Evolutionary conservation across 192 early-diverging fungal species (phyloP), one percentile per base, ranked within the genome.

Genomic region (Umbelopsis ramanniana): DNA sequence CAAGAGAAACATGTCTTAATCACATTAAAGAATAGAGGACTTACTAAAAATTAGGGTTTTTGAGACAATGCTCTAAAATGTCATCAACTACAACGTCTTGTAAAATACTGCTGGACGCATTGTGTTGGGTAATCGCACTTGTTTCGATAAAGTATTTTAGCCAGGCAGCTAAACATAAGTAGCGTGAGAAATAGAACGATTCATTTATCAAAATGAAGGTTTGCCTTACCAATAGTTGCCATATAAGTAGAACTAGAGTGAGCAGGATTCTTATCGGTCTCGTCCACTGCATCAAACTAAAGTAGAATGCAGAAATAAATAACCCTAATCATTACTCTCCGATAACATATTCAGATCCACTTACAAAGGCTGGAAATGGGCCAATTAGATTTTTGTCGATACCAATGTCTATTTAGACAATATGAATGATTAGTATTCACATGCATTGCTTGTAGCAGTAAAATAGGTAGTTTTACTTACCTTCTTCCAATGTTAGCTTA

Each of bases 51-150:
- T 84, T 84, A 11, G 87, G 86, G 68, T 79, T 88, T n/a, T 83
- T 81, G 67, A 91, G 74, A 57, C 88, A 89, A 33, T 74, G 66
- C 73, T 91, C 89, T 12, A 91, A 75, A 52, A 91, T 67, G 73
- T 81, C 80, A 40, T 87, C 83, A 21, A 91, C 53, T 35, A 68
- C 69, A 8, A 85, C 46, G 6, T 74, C 26, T 22, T 72, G 29
- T 35, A 80, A 69, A 7, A 60, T 38, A 11, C 38, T 33, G 21
- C 60, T 55, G 24, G 63, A 40, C n/a, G 71, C 47, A 15, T 40
- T 47, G 35, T 87, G 67, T 52, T 71, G 22, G 8, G 72, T 46
- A 37, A 11, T 14, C 5, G 29, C 11, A 37, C 29, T 63, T 33
- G 57, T 5, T 14, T 83, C 73, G 3, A 89, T 46, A 26, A 90